Evolutionary conservation across 1,284 basidiomycete species (phyloP).

Genomic region (Violaceomyces palustris): DNA sequence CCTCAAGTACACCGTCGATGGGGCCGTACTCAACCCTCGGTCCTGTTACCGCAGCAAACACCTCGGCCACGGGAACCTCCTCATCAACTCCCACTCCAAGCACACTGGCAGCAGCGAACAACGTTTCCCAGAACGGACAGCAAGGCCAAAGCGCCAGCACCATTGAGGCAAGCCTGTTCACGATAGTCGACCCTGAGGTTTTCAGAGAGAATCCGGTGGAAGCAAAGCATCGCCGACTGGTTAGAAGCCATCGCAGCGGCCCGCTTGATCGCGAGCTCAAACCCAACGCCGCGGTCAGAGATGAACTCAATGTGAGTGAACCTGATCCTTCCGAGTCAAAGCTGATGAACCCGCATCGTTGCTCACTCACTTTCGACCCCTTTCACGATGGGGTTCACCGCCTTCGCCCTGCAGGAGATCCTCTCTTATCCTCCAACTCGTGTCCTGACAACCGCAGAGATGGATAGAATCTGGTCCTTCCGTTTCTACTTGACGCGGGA

Average conservation of each 20-base stretch:
- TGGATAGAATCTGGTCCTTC: conserved; percentile 97
- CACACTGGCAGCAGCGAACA: too few relatives aligned
- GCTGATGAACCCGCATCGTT: not conserved
- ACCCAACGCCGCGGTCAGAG: conserved; percentile 85
- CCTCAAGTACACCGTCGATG: too few relatives aligned
- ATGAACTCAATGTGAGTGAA: conserved; percentile 72
- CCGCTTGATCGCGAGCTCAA: conserved; percentile 93
- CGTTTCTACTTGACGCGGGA: conserved; percentile 89
- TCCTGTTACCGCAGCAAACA: too few relatives aligned
- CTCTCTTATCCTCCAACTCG: conserved; percentile 86
- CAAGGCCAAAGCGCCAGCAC: too few relatives aligned
- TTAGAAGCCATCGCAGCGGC: conserved; percentile 88
- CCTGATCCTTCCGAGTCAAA: not conserved
- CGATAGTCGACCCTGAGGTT: conserved; percentile 86
- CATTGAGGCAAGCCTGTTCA: conserved; percentile 71
- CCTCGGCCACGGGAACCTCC: too few relatives aligned
- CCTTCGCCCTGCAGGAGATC: conserved; percentile 72
- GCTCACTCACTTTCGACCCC: not conserved
- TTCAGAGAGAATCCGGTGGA: conserved; percentile 90
- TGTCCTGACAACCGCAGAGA: conserved; percentile 80
- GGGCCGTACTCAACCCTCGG: too few relatives aligned
- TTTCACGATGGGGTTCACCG: not conserved
- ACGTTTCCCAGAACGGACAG: too few relatives aligned
- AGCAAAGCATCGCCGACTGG: conserved; percentile 88
- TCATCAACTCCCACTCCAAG: too few relatives aligned